Evolutionary conservation across 2,329 filamentous ascomycete genomes (phyloP).

Genomic region (Ophiosphaerella narmari): DNA sequence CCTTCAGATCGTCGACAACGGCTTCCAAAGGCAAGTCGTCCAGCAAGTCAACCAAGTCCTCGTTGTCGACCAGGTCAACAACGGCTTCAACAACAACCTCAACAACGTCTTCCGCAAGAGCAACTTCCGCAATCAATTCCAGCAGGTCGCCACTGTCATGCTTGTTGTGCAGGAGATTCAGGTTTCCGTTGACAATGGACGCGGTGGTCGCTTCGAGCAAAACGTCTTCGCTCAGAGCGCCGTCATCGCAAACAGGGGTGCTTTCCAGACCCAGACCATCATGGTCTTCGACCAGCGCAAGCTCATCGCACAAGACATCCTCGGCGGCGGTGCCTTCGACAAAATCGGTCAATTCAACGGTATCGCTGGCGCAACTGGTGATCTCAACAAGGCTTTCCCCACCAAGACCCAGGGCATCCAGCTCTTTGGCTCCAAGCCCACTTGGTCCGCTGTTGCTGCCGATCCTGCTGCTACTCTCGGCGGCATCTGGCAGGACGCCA

Average conservation of each 20-base stretch:
- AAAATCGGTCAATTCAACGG: conserved; percentile 15
- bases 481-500: conserved; percentile 30
- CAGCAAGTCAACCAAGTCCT: conserved; percentile 37
- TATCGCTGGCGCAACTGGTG: conserved; percentile 18
- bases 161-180: conserved; percentile 40
- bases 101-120: conserved; percentile 41
- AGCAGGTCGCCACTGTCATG: conserved; percentile 28
- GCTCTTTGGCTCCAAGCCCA: conserved; percentile 33
- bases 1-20: conserved; percentile 32
- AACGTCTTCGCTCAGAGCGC: conserved; percentile 35
- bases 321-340: conserved; percentile 20
- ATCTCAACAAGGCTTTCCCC: conserved; percentile 12
- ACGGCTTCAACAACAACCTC: conserved; percentile 33
- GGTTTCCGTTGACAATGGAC: conserved; percentile 29
- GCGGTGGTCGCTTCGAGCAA: conserved; percentile 27
- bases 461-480: conserved; percentile 37
- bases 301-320: conserved; percentile 33
- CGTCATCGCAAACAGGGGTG: conserved; percentile 37
- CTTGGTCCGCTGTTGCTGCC: conserved; percentile 29
- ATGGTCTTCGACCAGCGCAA: conserved; percentile 35
- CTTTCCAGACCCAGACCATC: conserved; percentile 26
- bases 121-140: conserved; percentile 27
- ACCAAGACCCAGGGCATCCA: conserved; percentile 31
- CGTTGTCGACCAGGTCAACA: conserved; percentile 34
- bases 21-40: conserved; percentile 26